These are phyloP conservation scores for Eutrema japonicum DNA, from an alignment of 345 rosid genomes.

Conservation along the genomic window DNA sequence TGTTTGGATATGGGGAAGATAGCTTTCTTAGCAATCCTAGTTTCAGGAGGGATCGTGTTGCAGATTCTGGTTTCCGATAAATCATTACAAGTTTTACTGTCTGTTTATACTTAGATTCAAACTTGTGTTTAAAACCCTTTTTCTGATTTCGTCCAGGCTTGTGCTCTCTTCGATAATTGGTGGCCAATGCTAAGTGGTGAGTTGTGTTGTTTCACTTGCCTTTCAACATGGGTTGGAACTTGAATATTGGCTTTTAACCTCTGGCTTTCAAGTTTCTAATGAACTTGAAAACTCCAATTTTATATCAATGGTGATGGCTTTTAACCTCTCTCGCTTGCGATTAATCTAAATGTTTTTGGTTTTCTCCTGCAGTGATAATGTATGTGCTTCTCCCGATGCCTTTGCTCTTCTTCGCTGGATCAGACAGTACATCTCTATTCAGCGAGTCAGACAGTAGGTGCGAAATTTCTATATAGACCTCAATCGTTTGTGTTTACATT, in stretches of 20 bases:
- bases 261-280: too few species aligned
- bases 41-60: slow-evolving; percentile 80
- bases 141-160: slow-evolving; percentile 60
- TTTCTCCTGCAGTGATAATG: slow-evolving; percentile 67
- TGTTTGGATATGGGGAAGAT: slow-evolving; percentile 87
- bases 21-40: slow-evolving; percentile 82
- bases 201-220: slow-evolving; percentile 29
- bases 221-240: neutral
- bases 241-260: too few species aligned
- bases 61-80: slow-evolving; percentile 71
- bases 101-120: neutral
- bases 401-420: slow-evolving; percentile 78
- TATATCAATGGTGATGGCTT: slow-evolving; percentile 5
- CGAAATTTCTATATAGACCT: neutral
- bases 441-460: slow-evolving; percentile 72
- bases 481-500: neutral
- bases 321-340: neutral
- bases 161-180: slow-evolving; percentile 93
- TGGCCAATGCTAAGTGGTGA: slow-evolving; percentile 95
- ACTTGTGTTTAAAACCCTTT: neutral
- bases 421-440: slow-evolving; percentile 64
- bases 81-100: neutral
- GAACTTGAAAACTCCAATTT: neutral
- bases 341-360: slow-evolving; percentile 1
- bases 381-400: slow-evolving; percentile 97